These are phyloP conservation scores for Trypanosomatidae sp. DNA, from an alignment of 208 protist species.

Conservation along the genomic window DNA sequence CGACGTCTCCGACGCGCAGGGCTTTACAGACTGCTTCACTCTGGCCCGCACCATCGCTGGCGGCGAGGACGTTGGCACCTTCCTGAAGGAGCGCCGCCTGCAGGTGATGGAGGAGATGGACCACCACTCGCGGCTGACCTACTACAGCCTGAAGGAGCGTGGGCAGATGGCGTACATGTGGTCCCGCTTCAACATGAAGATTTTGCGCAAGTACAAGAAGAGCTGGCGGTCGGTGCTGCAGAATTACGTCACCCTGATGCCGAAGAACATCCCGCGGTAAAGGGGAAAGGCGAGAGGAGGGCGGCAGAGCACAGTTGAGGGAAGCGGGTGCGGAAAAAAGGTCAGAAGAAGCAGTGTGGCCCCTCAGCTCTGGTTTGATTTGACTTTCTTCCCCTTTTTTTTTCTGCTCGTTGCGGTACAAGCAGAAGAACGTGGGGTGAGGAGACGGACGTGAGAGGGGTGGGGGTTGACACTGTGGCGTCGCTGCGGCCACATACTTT, in stretches of 20 bases:
- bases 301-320: too few relatives aligned
- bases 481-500: too few relatives aligned
- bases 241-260: conserved; percentile 88
- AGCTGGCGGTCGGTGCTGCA: conserved; percentile 81
- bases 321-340: too few relatives aligned
- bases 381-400: too few relatives aligned
- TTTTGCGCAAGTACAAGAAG: conserved; percentile 89
- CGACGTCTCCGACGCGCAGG: conserved; percentile 87
- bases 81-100: conserved; percentile 77
- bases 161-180: conserved; percentile 87
- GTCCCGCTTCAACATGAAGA: conserved; percentile 91
- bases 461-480: too few relatives aligned
- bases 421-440: too few relatives aligned
- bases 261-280: conserved; percentile 44
- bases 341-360: too few relatives aligned
- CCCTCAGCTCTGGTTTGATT: too few relatives aligned
- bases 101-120: conserved; percentile 92
- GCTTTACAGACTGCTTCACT: conserved; percentile 91
- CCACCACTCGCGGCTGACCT: conserved; percentile 70
- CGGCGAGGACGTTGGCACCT: conserved; percentile 70
- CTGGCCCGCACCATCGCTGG: conserved; percentile 76
- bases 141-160: conserved; percentile 85
- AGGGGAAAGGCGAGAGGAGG: neutral
- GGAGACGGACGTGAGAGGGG: too few relatives aligned
- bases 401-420: too few relatives aligned